A percentile compares a stretch with the other conserved stretches of the same genome.
phyloP scores from a whole-genome alignment of 805 yeast species.

The Candida parachauliodes region DNA sequence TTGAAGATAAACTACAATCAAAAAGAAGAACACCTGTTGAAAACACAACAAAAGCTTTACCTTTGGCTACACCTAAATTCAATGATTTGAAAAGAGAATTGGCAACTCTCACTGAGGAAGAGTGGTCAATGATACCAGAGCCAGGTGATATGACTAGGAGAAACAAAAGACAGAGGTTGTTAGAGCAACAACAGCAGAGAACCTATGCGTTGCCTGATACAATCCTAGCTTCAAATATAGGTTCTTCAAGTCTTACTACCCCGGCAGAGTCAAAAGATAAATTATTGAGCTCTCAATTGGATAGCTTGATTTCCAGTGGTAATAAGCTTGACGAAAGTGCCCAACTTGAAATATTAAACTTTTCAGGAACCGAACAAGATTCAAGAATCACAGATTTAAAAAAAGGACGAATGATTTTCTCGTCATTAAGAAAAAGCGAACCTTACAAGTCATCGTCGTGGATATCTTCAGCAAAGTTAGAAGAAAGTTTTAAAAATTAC shows the following conservation, averaged over 20 bases:
- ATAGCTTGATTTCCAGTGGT: conserved; percentile 21
- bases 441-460: conserved; percentile 75
- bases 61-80: conserved; percentile 39
- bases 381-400: conserved; percentile 9
- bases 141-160: conserved; percentile 81
- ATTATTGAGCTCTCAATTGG: conserved; percentile 53
- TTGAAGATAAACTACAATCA: conserved; percentile 52
- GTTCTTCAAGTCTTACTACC: conserved; percentile 42
- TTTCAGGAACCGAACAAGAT: conserved; percentile 9
- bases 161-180: conserved; percentile 67
- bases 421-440: conserved; percentile 66
- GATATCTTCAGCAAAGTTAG: conserved; percentile 83
- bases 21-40: conserved; percentile 12
- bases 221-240: conserved; percentile 37
- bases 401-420: conserved; percentile 54
- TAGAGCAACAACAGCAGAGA: conserved; percentile 60
- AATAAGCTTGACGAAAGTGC: conserved; percentile 16
- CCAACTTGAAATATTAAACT: conserved; percentile 15
- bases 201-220: conserved; percentile 83
- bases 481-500: conserved; percentile 57
- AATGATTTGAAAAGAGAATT: conserved; percentile 65
- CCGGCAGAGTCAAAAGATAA: conserved; percentile 64
- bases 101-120: conserved; percentile 54
- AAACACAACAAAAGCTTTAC: background rate
- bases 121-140: conserved; percentile 85